Evolutionary conservation across 1,284 basidiomycete genomes (phyloP), one percentile per base, ranked within the genome.

Genomic region (Inonotus obliquus): DNA sequence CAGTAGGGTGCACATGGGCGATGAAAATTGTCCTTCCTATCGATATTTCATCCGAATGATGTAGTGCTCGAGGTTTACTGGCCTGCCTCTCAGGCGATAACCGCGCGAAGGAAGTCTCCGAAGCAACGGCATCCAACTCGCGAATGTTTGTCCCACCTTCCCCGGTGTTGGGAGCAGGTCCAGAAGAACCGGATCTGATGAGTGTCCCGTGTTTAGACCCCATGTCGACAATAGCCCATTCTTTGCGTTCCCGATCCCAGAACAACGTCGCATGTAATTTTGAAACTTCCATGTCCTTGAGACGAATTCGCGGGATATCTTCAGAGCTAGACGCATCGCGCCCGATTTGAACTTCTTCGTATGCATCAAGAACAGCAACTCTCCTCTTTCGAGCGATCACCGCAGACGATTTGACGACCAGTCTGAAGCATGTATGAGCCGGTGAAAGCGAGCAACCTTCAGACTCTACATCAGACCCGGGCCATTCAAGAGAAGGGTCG

Each of bases 121-220:
- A 47, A 38, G 52, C 56, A 23, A 52, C 47, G 56, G 66, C 57
- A 44, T 54, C 59, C 38, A 55, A 47, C 39, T 44, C 19, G 9
- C 13, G 4, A 19, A 4, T 19, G 17, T 27, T 7, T 6, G 19
- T 21, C 38, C 7, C 19, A 29, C 47, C 21, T 13, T 38, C n/a
- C 21, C 13, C 19, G n/a, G 48, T 29, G 35, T 25, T 32, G 23
- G 27, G 27, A 4, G 14, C 17, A 14, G 51, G 3, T 7, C n/a
- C 25, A 25, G 10, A 29, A 21, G 45, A 9, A 7, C 41, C 11
- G 9, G 45, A 32, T 59, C 73, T 74, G 23, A 89, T 63, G 69
- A 85, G 90, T 1, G 89, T 91, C 9, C 89, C 90, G 67, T 92
- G 90, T 70, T 85, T 86, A 45, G 87, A 90, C 23, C 89, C 89